phyloP scores from a whole-genome alignment of 2,329 filamentous ascomycete species.

The Aureobasidium leucospermi region DNA sequence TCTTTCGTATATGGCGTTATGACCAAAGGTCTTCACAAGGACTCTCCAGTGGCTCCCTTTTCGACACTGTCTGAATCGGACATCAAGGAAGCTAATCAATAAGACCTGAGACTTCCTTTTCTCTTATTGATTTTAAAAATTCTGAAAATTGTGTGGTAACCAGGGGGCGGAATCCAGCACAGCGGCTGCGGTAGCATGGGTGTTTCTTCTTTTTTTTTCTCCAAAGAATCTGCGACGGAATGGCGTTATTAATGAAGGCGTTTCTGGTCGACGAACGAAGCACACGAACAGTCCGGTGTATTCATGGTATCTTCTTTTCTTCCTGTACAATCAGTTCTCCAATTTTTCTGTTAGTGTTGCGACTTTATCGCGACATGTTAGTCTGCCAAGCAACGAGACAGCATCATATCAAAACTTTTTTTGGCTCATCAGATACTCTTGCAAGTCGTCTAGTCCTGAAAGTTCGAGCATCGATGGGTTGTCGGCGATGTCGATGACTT shows the following conservation, averaged over 20 bases:
- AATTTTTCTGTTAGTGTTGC: not conserved
- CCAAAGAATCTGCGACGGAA: not conserved
- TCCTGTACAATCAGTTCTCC: not conserved
- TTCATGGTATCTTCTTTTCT: not conserved
- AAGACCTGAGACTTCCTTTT: not conserved
- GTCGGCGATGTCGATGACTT: not conserved
- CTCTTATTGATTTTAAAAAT: not conserved
- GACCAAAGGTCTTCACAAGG: not conserved
- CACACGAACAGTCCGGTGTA: not conserved
- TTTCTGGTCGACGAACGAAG: not conserved
- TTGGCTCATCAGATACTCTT: not conserved
- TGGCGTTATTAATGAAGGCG: not conserved
- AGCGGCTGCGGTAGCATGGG: not conserved
- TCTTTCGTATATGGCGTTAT: not conserved
- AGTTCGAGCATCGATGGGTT: too few species aligned
- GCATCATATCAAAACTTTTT: not conserved
- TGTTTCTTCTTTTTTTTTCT: not conserved
- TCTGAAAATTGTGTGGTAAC: not conserved
- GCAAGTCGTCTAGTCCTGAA: not conserved
- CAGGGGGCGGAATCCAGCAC: not conserved
- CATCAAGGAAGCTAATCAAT: not conserved
- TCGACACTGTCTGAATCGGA: not conserved
- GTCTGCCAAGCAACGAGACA: slow-evolving; percentile 4
- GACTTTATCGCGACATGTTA: not conserved
- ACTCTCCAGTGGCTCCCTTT: not conserved